Base-by-base conservation (phyloP, 257 asterid genomes). In the Plantago major region DNA sequence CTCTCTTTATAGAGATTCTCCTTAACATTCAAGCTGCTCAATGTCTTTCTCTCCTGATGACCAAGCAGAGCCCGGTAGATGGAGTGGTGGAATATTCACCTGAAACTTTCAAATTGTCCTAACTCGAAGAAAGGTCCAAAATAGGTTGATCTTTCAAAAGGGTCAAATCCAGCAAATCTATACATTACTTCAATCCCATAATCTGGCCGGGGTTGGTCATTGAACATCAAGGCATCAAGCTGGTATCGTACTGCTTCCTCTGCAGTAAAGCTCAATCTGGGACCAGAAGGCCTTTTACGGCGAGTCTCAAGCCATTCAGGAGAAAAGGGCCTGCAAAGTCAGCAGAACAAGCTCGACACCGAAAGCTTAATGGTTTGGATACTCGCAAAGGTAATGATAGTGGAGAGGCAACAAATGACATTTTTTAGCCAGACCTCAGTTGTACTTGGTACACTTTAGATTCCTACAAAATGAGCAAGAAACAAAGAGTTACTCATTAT, bases 111-210 rank as follows among this genome's bases (percentile, higher is more conserved):
- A 50, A 91, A 91, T 96, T 91, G 98, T 64, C 96, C 98, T 69
- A 91, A 69, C 79, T 91, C 98, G 65, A 91, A 86, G 82, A 86
- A 91, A 65, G 96, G 98, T 42, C 90, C 98, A 19, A 91, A 91
- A 56, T 88, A 91, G 14, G 95, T 91, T 50, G 98, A 91, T 81
- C 98, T 82, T 71, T 91, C 94, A 65, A 91, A 91, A 10, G 98
- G 98, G 77, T 91, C 96, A 43, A 91, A 91, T 60, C 96, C 98
- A 33, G 95, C 96, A 84, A 91, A 88, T 95, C 95, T 82, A 60
- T 91, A 86, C 96, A 91, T 91, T 72, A 91, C 96, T 82, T 91
- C 98, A 49, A 91, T 79, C 64, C 98, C 98, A 69, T 91, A 88
- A 81, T 91, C 98, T 10, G 85, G 86, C 43, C 81, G 88, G 53